Base-by-base conservation (phyloP, 495 filamentous ascomycete genomes). In the Chaetomidium leptoderma region DNA sequence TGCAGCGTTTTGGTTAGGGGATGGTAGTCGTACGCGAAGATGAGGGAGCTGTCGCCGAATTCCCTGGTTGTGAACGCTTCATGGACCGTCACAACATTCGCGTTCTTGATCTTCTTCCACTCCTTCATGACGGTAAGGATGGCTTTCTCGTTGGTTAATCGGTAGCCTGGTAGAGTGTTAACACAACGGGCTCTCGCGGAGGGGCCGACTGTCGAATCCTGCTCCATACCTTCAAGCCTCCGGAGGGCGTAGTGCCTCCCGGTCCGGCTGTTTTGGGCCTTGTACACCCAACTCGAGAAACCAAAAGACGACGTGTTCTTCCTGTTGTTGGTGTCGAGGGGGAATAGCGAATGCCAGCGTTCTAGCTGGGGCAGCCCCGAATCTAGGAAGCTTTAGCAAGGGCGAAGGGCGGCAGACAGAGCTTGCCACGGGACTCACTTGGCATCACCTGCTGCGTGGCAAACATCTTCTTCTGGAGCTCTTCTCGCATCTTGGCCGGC, bases 1-100 rank as follows among this genome's bases (percentile, higher is more conserved):
- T 85, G 83, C 14, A 98, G 78, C 3, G 93, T 96, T 72, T 93
- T 95, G 26, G 92, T 88, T 23, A 91, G 74, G 1, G 93, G 95
- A 66, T 95, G 89, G 66, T 92, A 98, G 69, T 95, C 89, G 56
- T 89, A 95, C 33, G 95, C 91, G 68, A 97, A 89, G 57, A 98
- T 87, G 52, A 98, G 79, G 16, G 95, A 97, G 70, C 87, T 95
- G 65, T 97, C 95, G 58, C 91, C 89, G 73, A 97, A 98, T 45
- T 85, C 86, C 37, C 90, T 78, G 40, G 89, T 96, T 7, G 93
- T 97, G 69, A 97, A 97, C 3, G 89, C 90, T 73, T 96, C 89
- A 65, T 95, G 87, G 11, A 96, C 81, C 2, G 85, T 87, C 17
- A 97, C 92, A 26, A 97, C 84, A 60, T 84, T 89, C 48, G 85